Percentiles rank a stretch among this genome's conserved stretches.
Conservation (phyloP, 2,329 filamentous ascomycete species). For the Dichotomopilus funicola region DNA sequence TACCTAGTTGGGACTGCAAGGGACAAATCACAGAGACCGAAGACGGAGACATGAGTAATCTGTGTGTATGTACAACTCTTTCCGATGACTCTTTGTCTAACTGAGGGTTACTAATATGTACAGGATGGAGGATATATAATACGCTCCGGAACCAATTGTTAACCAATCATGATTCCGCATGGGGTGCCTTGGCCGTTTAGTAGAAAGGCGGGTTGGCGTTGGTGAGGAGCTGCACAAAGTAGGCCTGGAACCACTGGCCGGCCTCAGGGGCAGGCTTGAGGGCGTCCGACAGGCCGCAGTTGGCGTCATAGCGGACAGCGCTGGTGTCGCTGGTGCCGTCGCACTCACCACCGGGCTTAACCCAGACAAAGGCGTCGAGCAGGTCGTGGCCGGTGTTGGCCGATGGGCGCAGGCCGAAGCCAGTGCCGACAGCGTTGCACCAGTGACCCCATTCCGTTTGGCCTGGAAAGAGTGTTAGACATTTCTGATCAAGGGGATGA, state of each 20-base stretch:
- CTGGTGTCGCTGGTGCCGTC: conserved; percentile 43
- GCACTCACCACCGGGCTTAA: conserved; percentile 60
- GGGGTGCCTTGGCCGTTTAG: too few relatives aligned
- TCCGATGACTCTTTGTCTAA: too few relatives aligned
- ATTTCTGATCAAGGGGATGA: not conserved
- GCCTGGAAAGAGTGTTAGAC: conserved; percentile 22
- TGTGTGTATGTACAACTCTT: too few relatives aligned
- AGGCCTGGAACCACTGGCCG: conserved; percentile 60
- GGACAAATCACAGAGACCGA: too few relatives aligned
- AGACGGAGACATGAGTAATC: too few relatives aligned
- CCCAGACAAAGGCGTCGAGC: conserved; percentile 62
- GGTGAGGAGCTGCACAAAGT: conserved; percentile 50
- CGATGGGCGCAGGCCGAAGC: conserved; percentile 49
- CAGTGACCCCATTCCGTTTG: conserved; percentile 59
- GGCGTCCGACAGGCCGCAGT: conserved; percentile 47
- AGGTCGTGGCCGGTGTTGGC: conserved; percentile 53
- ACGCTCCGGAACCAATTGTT: too few relatives aligned
- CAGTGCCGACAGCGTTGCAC: conserved; percentile 42
- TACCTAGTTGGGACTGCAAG: not conserved
- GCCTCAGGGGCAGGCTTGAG: conserved; percentile 63
- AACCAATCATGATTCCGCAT: too few relatives aligned
- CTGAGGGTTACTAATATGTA: not conserved
- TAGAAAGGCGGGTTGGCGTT: conserved; percentile 29
- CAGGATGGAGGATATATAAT: too few relatives aligned
- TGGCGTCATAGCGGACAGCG: conserved; percentile 45